Conservation (phyloP, 108 stramenopile genomes). For the Conticribra weissflogii region DNA sequence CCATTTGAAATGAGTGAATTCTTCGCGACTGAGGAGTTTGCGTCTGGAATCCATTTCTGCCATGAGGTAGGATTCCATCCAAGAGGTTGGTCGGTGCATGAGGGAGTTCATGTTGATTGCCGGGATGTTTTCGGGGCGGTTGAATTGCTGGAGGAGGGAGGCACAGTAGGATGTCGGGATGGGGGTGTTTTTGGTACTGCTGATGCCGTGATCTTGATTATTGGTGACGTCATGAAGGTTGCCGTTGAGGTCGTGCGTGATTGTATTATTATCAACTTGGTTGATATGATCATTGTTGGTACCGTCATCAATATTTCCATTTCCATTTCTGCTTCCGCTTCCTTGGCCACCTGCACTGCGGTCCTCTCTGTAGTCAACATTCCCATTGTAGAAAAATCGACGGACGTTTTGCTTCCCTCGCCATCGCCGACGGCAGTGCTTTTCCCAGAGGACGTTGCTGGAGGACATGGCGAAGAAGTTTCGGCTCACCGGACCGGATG, state of each 20-base stretch:
- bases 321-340: background rate
- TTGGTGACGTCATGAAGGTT: no score
- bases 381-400: constrained; percentile 17
- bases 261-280: no score
- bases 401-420: constrained; percentile 25
- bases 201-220: no score
- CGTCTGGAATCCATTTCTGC: constrained; percentile 43
- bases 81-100: constrained; percentile 29
- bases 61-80: constrained; percentile 42
- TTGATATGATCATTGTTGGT: no score
- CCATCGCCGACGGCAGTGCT: constrained; percentile 30
- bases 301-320: background rate
- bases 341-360: background rate
- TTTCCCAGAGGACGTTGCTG: constrained; percentile 29
- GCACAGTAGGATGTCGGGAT: no score
- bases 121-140: constrained; percentile 3
- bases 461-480: constrained; percentile 22
- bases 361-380: background rate
- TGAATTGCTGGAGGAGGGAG: constrained; percentile 11
- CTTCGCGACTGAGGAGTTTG: constrained; percentile 9
- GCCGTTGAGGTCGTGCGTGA: no score
- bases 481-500: constrained; percentile 22
- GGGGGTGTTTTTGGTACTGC: no score
- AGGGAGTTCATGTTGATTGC: constrained; percentile 23
- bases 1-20: constrained; percentile 25